A percentile compares a stretch with the other conserved stretches of the same genome.
Evolutionary conservation across 352 stramenopile species (phyloP).

Genomic region (Pythium monospermum): DNA sequence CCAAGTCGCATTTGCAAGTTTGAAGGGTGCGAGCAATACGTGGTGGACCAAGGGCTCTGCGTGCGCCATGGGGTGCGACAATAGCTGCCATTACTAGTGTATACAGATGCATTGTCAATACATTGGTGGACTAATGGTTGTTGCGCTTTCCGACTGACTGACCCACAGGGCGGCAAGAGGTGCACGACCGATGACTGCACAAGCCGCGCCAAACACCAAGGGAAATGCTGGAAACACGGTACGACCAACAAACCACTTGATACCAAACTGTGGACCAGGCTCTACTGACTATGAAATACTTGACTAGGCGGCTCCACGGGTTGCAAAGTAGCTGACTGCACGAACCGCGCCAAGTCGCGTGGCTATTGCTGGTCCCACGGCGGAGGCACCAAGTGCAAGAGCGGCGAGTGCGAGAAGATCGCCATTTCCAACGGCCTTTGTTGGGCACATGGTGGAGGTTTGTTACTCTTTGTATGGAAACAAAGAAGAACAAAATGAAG

Average conservation of each 20-base stretch:
- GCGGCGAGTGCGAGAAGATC: slow-evolving; percentile 64
- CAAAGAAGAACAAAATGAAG: neutral
- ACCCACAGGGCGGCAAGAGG: slow-evolving; percentile 72
- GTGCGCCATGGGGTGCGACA: slow-evolving; percentile 54
- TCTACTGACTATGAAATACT: neutral
- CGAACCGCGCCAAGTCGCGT: slow-evolving; percentile 81
- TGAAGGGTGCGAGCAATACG: slow-evolving; percentile 71
- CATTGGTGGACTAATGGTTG: neutral
- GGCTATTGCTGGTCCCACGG: slow-evolving; percentile 85
- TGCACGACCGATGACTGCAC: slow-evolving; percentile 52
- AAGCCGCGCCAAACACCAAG: slow-evolving; percentile 69
- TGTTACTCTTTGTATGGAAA: slow-evolving; percentile 1
- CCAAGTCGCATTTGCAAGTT: slow-evolving; percentile 69
- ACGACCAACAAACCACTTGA: no score
- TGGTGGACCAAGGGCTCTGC: slow-evolving; percentile 73
- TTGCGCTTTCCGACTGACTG: neutral
- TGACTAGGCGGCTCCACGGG: slow-evolving; percentile 43
- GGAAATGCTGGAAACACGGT: slow-evolving; percentile 74
- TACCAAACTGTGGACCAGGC: neutral
- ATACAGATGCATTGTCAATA: neutral
- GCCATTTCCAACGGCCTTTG: slow-evolving; percentile 74
- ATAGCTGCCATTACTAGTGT: no score
- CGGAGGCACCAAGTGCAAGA: slow-evolving; percentile 78
- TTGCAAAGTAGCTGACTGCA: slow-evolving; percentile 65
- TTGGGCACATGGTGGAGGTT: slow-evolving; percentile 67